Conservation (phyloP, 768 basidiomycete species). For the Basidioascus undulatus region DNA sequence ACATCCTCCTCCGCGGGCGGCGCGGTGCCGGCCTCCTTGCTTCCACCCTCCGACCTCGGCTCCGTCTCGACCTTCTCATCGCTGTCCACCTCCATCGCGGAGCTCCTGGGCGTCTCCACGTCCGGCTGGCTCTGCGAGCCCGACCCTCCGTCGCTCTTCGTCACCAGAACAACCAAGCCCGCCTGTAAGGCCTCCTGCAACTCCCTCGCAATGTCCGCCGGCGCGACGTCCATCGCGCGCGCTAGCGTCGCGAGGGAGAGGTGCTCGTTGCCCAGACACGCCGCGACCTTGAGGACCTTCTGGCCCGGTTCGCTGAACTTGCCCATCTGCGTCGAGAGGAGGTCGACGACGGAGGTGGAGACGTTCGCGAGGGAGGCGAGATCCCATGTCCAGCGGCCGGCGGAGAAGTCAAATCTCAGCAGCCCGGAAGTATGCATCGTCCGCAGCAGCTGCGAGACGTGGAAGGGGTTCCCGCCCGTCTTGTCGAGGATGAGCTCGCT, state of each 20-base stretch:
- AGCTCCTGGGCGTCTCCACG: no score
- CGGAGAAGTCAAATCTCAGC: conserved; percentile 6
- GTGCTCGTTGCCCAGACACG: conserved; percentile 8
- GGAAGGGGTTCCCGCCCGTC: conserved; percentile 4
- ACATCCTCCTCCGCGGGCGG: no score
- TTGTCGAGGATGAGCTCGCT: conserved; percentile 4
- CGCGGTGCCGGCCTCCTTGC: no score
- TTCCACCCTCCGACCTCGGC: neutral
- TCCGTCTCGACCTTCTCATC: neutral
- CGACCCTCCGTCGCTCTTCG: no score
- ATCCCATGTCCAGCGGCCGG: conserved; percentile 5
- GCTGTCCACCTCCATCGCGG: neutral
- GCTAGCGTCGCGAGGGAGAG: neutral
- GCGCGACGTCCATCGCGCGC: neutral
- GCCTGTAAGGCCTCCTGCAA: conserved; percentile 4
- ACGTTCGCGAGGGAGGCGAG: conserved; percentile 4
- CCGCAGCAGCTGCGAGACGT: conserved; percentile 8
- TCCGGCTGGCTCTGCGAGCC: no score
- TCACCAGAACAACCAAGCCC: conserved; percentile 3
- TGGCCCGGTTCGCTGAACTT: conserved; percentile 2
- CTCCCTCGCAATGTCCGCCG: conserved; percentile 3
- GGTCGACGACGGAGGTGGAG: conserved; percentile 8
- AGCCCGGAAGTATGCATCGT: conserved; percentile 7
- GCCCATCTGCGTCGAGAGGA: conserved; percentile 5
- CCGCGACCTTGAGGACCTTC: conserved; percentile 4